Evolutionary conservation across 306 rosid species (phyloP).

Genomic region (Hippophae rhamnoides): DNA sequence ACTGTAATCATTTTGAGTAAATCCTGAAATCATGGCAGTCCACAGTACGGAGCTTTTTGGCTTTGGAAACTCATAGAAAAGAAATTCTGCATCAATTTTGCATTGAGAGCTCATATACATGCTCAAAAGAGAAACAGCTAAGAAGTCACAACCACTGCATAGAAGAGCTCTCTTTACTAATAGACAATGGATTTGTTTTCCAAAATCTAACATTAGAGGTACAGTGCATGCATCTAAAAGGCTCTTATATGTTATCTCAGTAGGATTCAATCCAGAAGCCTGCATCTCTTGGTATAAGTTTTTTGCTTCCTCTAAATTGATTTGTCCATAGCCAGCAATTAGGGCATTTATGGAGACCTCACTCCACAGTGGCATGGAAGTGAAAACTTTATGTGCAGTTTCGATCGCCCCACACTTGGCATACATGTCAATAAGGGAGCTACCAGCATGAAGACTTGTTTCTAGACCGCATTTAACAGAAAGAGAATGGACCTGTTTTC

Average conservation of each 20-base stretch:
- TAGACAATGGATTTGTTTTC: slow-evolving; percentile 57
- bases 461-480: slow-evolving; percentile 62
- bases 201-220: slow-evolving; percentile 31
- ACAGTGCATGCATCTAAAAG: slow-evolving; percentile 61
- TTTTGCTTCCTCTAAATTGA: slow-evolving; percentile 40
- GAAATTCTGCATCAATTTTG: slow-evolving; percentile 41
- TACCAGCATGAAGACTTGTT: slow-evolving; percentile 55
- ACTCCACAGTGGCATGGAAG: slow-evolving; percentile 46
- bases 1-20: slow-evolving; percentile 44
- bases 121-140: slow-evolving; percentile 53
- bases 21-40: slow-evolving; percentile 64
- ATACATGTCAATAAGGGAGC: slow-evolving; percentile 83
- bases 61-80: slow-evolving; percentile 52
- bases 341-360: slow-evolving; percentile 62
- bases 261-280: slow-evolving; percentile 42
- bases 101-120: slow-evolving; percentile 57
- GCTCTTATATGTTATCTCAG: slow-evolving; percentile 58
- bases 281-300: slow-evolving; percentile 46
- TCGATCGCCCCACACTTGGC: slow-evolving; percentile 46
- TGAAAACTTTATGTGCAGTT: slow-evolving; percentile 42
- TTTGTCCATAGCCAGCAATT: slow-evolving; percentile 54
- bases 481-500: slow-evolving; percentile 58
- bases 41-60: slow-evolving; percentile 49
- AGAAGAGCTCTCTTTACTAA: slow-evolving; percentile 45
- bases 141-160: slow-evolving; percentile 41